A percentile compares a stretch with the other conserved stretches of the same genome.
Conservation (phyloP, 192 early-diverging fungal species). For the Gorgonomyces haynaldii region DNA sequence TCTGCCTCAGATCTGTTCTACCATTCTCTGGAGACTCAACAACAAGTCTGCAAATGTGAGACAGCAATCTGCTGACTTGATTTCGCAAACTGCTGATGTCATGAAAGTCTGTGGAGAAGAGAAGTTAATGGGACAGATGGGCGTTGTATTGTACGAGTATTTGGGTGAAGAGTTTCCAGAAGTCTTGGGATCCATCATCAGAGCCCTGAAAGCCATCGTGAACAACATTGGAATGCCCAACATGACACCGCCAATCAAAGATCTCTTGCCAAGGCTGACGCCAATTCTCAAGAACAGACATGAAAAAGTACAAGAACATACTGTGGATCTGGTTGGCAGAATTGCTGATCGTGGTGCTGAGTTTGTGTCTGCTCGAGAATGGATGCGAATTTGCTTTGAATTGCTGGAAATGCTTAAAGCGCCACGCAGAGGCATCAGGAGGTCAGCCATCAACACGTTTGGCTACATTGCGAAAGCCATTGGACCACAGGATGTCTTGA, state of each 20-base stretch:
- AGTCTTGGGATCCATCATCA: conserved; percentile 88
- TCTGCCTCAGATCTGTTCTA: conserved; percentile 84
- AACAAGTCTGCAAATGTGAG: conserved; percentile 92
- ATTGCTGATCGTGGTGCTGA: conserved; percentile 98
- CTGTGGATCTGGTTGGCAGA: conserved; percentile 91
- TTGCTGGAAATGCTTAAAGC: conserved; percentile 94
- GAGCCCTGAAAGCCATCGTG: conserved; percentile 86
- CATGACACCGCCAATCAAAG: conserved; percentile 98
- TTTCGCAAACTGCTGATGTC: conserved; percentile 85
- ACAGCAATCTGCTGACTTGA: conserved; percentile 94
- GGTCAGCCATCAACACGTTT: conserved; percentile 96
- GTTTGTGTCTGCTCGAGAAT: conserved; percentile 90
- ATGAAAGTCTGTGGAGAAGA: conserved; percentile 93
- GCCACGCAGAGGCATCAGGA: conserved; percentile 86
- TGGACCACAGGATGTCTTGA: conserved; percentile 96
- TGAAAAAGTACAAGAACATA: conserved; percentile 88
- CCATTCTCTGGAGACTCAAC: conserved; percentile 93
- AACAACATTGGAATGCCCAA: conserved; percentile 95
- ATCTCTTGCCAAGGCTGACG: conserved; percentile 89
- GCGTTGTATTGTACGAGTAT: conserved; percentile 93
- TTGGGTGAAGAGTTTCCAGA: conserved; percentile 99
- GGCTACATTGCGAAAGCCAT: conserved; percentile 99
- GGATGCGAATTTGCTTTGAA: conserved; percentile 99
- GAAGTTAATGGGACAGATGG: conserved; percentile 84
- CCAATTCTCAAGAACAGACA: conserved; percentile 97